These are phyloP conservation scores for Colletotrichum endophyticum DNA, from an alignment of 2,329 filamentous ascomycete genomes.

Conservation along the genomic window DNA sequence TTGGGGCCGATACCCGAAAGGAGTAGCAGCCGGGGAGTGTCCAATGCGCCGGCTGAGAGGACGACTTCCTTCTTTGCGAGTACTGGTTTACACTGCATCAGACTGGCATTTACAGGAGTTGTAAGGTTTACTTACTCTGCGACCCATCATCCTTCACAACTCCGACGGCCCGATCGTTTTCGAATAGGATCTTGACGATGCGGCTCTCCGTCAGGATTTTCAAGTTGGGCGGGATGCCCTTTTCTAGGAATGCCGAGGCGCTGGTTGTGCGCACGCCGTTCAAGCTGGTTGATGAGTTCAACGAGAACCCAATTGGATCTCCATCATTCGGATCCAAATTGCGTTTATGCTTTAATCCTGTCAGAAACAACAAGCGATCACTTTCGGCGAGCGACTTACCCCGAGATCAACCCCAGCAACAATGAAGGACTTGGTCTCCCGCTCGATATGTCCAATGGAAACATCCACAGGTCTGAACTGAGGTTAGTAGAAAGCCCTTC, in stretches of 20 bases:
- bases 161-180: constrained; percentile 71
- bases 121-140: neutral
- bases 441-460: neutral
- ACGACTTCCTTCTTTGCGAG: constrained; percentile 69
- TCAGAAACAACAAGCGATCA: neutral
- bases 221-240: constrained; percentile 62
- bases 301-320: neutral
- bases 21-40: constrained; percentile 57
- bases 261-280: neutral
- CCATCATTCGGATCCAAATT: constrained; percentile 6
- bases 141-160: neutral
- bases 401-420: neutral
- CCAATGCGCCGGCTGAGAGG: constrained; percentile 68
- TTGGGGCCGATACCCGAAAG: neutral
- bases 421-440: constrained; percentile 4
- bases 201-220: constrained; percentile 87
- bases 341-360: neutral
- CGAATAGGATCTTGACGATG: constrained; percentile 81
- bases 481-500: neutral
- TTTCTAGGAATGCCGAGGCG: constrained; percentile 4
- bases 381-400: neutral
- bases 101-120: accelerated
- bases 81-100: neutral
- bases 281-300: neutral
- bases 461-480: neutral